phyloP scores from a whole-genome alignment of 179 eudicot genomes.

The Silene coronaria region DNA sequence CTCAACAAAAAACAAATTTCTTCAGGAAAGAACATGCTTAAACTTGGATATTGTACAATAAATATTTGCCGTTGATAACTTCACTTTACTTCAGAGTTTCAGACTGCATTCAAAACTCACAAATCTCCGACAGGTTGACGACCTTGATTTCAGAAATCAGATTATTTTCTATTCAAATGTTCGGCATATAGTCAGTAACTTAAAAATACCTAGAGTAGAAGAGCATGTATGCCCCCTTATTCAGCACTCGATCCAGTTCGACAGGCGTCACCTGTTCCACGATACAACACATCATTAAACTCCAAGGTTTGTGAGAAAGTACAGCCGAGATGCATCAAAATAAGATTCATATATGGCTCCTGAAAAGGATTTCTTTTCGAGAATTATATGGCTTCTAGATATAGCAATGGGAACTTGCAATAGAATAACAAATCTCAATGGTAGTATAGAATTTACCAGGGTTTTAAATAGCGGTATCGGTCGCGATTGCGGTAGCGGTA shows the following conservation, averaged over 20 bases:
- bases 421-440: background rate
- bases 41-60: background rate
- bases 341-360: background rate
- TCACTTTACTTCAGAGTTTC: background rate
- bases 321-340: slow-evolving; percentile 2
- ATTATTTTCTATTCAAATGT: background rate
- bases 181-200: background rate
- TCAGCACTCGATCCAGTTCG: slow-evolving; percentile 56
- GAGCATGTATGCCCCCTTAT: slow-evolving; percentile 84
- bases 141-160: background rate
- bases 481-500: no score
- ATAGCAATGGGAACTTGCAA: background rate
- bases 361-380: no score
- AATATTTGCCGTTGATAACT: background rate
- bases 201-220: slow-evolving; percentile 70
- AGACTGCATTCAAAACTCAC: background rate
- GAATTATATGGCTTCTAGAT: background rate
- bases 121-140: background rate
- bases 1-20: background rate
- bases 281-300: slow-evolving; percentile 6
- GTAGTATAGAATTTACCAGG: background rate
- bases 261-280: slow-evolving; percentile 56
- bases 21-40: background rate
- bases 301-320: slow-evolving; percentile 1
- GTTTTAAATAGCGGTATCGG: no score